phyloP scores from a whole-genome alignment of 352 stramenopile species.

The Globisporangium echinulatum region DNA sequence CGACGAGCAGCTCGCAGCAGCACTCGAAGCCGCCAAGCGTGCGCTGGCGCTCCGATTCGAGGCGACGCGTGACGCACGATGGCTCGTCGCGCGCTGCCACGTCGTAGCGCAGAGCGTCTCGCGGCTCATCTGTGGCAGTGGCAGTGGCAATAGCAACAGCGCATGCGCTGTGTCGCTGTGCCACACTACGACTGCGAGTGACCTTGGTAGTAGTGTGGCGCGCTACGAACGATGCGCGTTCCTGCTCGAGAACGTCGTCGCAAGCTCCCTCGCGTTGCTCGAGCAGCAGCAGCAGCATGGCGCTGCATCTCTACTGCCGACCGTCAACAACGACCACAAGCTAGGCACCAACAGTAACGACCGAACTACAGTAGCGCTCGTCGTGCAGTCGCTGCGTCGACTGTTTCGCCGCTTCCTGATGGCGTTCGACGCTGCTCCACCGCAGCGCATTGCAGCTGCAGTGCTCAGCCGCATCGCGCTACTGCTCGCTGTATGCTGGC shows the following conservation, averaged over 20 bases:
- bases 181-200: too few relatives aligned
- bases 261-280: neutral
- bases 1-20: neutral
- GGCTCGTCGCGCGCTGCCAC: conserved; percentile 9
- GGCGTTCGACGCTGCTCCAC: neutral
- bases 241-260: conserved; percentile 8
- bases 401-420: neutral
- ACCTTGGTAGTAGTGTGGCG: neutral
- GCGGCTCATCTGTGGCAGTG: neutral
- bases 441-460: neutral
- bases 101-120: conserved; percentile 2
- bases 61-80: conserved; percentile 5
- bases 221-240: neutral
- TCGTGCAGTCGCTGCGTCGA: neutral
- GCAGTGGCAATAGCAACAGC: too few relatives aligned
- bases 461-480: conserved; percentile 10
- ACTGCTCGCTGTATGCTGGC: conserved; percentile 5
- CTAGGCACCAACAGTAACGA: neutral
- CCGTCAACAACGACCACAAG: neutral
- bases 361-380: neutral
- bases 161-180: neutral
- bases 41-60: conserved; percentile 3
- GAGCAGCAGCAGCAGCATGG: conserved; percentile 1
- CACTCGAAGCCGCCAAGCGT: conserved; percentile 1
- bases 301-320: neutral